Conservation (phyloP, 2,329 filamentous ascomycete genomes). For the Fusarium armeniacum region DNA sequence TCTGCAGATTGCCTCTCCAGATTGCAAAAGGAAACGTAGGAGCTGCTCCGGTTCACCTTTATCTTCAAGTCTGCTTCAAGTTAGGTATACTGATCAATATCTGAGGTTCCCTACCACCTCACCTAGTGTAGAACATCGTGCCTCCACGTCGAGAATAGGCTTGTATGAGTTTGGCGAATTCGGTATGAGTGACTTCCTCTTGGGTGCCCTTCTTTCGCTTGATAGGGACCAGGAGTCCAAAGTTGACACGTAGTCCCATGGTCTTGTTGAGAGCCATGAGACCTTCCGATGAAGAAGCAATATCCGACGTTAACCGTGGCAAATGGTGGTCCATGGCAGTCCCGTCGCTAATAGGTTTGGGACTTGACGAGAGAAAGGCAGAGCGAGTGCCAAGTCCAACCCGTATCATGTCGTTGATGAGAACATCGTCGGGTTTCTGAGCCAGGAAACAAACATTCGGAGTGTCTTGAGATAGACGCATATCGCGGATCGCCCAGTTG, state of each 20-base stretch:
- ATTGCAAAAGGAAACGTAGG: conserved; percentile 32
- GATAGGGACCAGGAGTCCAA: conserved; percentile 51
- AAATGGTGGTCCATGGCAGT: conserved; percentile 40
- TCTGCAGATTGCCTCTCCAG: conserved; percentile 32
- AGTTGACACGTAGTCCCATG: conserved; percentile 53
- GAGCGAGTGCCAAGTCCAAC: conserved; percentile 49
- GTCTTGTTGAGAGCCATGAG: conserved; percentile 47
- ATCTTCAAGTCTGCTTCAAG: conserved; percentile 32
- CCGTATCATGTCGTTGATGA: conserved; percentile 34
- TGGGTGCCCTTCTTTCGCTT: conserved; percentile 46
- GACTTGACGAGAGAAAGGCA: conserved; percentile 17
- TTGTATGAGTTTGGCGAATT: conserved; percentile 48
- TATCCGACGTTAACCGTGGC: conserved; percentile 35
- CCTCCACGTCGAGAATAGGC: conserved; percentile 52
- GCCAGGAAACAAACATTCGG: conserved; percentile 48
- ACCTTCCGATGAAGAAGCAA: conserved; percentile 44
- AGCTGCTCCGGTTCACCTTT: conserved; percentile 31
- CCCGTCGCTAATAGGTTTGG: conserved; percentile 1
- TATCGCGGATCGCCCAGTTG: conserved; percentile 53
- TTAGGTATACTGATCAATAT: conserved; percentile 20
- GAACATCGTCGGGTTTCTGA: conserved; percentile 45
- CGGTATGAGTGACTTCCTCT: conserved; percentile 44
- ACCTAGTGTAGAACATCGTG: conserved; percentile 50
- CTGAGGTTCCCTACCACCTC: conserved; percentile 7
- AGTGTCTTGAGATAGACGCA: conserved; percentile 50